Percentiles rank a stretch among this genome's conserved stretches.
These are phyloP conservation scores for Kentomonas sorsogonicus DNA, from an alignment of 208 protist genomes.

Conservation along the genomic window DNA sequence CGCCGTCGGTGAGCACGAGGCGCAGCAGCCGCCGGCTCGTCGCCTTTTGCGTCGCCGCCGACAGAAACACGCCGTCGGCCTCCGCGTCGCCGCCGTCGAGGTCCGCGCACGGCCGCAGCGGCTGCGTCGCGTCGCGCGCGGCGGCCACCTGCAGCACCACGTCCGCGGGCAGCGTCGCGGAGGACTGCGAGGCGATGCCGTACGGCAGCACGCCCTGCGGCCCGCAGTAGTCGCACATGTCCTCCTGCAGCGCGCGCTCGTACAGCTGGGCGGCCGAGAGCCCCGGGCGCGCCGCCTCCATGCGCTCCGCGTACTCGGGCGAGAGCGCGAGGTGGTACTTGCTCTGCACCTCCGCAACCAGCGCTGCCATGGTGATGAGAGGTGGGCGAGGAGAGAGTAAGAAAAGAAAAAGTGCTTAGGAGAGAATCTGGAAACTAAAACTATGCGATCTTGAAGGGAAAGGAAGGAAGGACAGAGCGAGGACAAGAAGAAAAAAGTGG, in stretches of 20 bases:
- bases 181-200: constrained; percentile 37
- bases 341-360: constrained; percentile 31
- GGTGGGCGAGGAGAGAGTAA: neutral
- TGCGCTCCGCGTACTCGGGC: constrained; percentile 48
- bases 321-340: constrained; percentile 48
- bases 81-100: constrained; percentile 54
- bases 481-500: no score
- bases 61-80: constrained; percentile 23
- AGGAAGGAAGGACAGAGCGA: neutral
- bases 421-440: neutral
- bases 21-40: constrained; percentile 56
- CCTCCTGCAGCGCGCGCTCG: constrained; percentile 39
- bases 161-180: constrained; percentile 27
- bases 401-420: neutral
- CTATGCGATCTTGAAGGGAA: neutral
- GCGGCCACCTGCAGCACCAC: constrained; percentile 70
- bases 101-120: constrained; percentile 65
- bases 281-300: constrained; percentile 8
- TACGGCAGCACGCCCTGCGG: constrained; percentile 39
- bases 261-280: constrained; percentile 46
- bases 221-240: constrained; percentile 32
- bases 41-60: constrained; percentile 37
- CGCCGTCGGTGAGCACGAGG: constrained; percentile 65
- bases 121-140: constrained; percentile 76
- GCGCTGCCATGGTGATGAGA: constrained; percentile 21